Evolutionary conservation across 73 alveolate species (phyloP).

Genomic region (Paramecium pentaurelia): DNA sequence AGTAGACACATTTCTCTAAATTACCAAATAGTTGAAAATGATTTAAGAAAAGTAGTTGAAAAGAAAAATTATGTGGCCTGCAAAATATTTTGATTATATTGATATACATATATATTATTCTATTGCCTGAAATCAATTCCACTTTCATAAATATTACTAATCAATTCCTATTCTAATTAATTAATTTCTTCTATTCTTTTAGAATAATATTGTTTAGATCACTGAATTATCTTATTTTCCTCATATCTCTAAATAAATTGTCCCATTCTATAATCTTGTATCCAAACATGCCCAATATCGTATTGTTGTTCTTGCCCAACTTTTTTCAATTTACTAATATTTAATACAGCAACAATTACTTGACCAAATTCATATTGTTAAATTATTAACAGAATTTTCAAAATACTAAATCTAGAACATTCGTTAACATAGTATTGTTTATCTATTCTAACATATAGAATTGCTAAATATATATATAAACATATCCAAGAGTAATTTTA

Average conservation of each 20-base stretch:
- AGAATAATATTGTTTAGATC: neutral
- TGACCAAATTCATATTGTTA: slow-evolving; percentile 35
- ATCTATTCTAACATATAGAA: neutral
- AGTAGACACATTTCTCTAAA: neutral
- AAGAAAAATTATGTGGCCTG: slow-evolving; percentile 20
- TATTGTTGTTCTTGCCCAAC: too few species aligned
- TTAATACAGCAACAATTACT: neutral
- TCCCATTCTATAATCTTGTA: neutral
- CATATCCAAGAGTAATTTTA: slow-evolving; percentile 14
- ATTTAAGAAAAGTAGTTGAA: neutral
- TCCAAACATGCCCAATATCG: too few species aligned
- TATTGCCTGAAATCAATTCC: neutral
- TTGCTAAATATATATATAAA: neutral
- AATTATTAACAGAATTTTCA: too few species aligned
- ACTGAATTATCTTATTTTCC: neutral
- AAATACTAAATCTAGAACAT: neutral
- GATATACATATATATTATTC: neutral
- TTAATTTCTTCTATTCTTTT: neutral
- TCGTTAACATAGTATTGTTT: neutral
- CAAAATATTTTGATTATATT: neutral
- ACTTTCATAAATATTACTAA: neutral
- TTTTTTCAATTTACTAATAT: neutral
- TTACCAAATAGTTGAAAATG: neutral
- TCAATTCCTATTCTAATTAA: neutral
- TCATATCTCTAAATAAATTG: neutral